Evolutionary conservation across 2,329 filamentous ascomycete genomes (phyloP), one percentile per base, ranked within the genome.

Genomic region (Didymella sp.): DNA sequence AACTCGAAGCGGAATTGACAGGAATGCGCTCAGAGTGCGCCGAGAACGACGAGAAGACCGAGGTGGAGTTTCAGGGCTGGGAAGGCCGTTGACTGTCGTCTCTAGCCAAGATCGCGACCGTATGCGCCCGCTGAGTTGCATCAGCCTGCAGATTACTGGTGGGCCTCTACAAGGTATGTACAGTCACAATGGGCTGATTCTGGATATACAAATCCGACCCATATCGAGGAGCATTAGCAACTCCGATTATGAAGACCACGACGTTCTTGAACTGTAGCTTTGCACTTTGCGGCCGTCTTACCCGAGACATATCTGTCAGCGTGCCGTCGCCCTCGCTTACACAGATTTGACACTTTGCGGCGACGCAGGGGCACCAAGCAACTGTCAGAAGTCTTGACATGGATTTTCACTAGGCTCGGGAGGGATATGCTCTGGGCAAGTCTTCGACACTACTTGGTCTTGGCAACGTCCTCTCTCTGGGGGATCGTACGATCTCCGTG

Each of bases 381-480:
- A 51, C 58, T 56, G 56, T 56, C 51, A 51, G 38, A 55, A 55
- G 56, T 59, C 56, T 59, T 59, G 41, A 41, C 33, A 33, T 44
- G 42, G 51, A 21, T 43, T 44, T 15, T 28, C 21, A 22, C 27
- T 47, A 45, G 33, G 19, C 49, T 33, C 46, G 35, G 22, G 44
- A 47, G 31, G 50, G 38, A 33, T 37, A 28, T 47, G 28, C 45
- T 25, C 54, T 43, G 41, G 46, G 47, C 46, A 47, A 25, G 38
- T 49, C 44, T 50, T 50, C 30, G 28, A 47, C 24, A 31, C 37
- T 21, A 49, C 21, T 35, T 35, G 17, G 30, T 25, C 63, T 68
- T 64, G 64, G 64, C 63, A 55, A 33, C 47, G 44, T 42, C 47
- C 45, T 51, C 55, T 51, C 57, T 58, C 33, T 57, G 52, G 51